Conservation (phyloP, 306 rosid genomes). For the Cicer chorassanicum region DNA sequence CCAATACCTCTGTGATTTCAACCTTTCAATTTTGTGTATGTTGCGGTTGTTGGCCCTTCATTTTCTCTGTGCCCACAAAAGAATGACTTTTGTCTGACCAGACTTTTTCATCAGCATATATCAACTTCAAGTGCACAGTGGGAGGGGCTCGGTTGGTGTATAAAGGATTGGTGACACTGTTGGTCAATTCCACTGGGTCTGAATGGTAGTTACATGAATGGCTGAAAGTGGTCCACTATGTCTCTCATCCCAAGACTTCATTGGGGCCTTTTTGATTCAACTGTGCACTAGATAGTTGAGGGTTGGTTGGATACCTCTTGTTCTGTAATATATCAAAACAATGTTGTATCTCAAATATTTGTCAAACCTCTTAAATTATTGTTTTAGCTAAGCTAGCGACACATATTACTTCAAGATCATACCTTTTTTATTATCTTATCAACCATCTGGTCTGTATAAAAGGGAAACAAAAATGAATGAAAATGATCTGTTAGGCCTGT, state of each 20-base stretch:
- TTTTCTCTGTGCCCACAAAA: conserved; percentile 4
- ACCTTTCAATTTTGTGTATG: not conserved
- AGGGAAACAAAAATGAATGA: not conserved
- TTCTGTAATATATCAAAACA: not conserved
- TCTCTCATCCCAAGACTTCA: conserved; percentile 26
- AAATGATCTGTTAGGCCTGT: no score
- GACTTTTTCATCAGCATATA: not conserved
- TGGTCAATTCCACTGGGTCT: conserved; percentile 14
- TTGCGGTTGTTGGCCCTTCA: conserved; percentile 6
- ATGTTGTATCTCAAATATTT: not conserved
- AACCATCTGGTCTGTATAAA: not conserved
- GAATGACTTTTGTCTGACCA: conserved; percentile 4
- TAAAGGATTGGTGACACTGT: conserved; percentile 4
- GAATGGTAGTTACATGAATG: conserved; percentile 4
- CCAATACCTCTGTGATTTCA: conserved; percentile 30
- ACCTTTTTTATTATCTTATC: not conserved
- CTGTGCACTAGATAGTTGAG: not conserved
- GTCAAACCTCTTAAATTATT: not conserved
- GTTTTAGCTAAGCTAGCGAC: not conserved
- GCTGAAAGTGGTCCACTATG: conserved; percentile 23
- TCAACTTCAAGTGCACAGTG: conserved; percentile 27
- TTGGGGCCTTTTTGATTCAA: not conserved
- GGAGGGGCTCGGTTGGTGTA: conserved; percentile 17
- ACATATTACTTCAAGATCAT: not conserved
- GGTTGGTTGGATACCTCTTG: not conserved